A percentile compares a stretch with the other conserved stretches of the same genome.
phyloP scores from a whole-genome alignment of 257 asterid species.

The Nicotiana attenuata region DNA sequence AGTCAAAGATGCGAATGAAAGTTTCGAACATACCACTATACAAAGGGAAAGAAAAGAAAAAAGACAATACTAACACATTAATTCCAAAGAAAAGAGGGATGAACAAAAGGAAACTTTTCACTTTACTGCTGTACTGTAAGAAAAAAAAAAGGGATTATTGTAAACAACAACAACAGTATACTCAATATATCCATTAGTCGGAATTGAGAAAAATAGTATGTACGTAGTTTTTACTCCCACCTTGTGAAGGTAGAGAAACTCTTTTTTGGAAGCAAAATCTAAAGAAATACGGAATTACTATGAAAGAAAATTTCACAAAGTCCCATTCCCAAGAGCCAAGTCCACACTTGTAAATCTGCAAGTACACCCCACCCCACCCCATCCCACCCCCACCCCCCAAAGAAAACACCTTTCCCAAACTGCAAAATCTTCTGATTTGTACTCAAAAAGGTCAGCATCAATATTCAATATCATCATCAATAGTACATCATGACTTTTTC shows the following conservation, averaged over 20 bases:
- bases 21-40: not conserved
- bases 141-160: not conserved
- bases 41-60: not conserved
- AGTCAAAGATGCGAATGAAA: rapidly evolving
- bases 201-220: no score
- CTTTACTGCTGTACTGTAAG: not conserved
- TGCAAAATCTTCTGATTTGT: constrained; percentile 2
- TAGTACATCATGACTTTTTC: constrained; percentile 23
- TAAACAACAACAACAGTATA: no score
- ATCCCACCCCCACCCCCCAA: no score
- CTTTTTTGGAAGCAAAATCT: no score
- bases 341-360: not conserved
- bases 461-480: constrained; percentile 1
- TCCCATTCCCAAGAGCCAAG: not conserved
- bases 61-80: not conserved
- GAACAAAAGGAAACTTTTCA: not conserved
- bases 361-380: not conserved
- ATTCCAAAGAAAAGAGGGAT: not conserved
- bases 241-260: no score
- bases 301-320: not conserved
- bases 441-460: constrained; percentile 1
- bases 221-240: no score
- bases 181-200: no score
- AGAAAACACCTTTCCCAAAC: not conserved
- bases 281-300: no score